A percentile compares a stretch with the other conserved stretches of the same genome.
Conservation (phyloP, 2,329 filamentous ascomycete genomes). For the Colletotrichum higginsianum region DNA sequence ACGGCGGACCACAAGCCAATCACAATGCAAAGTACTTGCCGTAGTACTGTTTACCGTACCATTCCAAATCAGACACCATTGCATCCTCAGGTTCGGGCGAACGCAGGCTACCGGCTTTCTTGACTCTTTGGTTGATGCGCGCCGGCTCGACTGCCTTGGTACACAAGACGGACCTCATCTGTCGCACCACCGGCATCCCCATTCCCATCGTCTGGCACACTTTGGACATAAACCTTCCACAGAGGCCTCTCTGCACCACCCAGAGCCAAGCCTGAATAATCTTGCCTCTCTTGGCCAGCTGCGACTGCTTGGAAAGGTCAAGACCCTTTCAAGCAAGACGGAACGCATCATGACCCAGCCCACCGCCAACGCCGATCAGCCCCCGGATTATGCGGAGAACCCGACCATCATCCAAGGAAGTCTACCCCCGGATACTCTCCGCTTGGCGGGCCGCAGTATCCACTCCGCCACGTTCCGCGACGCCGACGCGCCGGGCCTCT, state of each 20-base stretch:
- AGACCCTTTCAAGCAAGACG: neutral
- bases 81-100: neutral
- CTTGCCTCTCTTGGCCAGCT: neutral
- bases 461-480: conserved; percentile 47
- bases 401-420: conserved; percentile 26
- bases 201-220: neutral
- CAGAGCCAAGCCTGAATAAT: neutral
- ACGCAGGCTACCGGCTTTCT: neutral
- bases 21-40: neutral
- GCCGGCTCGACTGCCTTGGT: neutral
- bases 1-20: neutral
- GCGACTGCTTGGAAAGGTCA: neutral
- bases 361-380: conserved; percentile 9
- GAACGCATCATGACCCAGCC: conserved; percentile 11
- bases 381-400: conserved; percentile 29
- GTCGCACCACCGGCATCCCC: neutral
- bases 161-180: too few species aligned
- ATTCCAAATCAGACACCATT: too few species aligned
- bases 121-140: too few species aligned
- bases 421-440: conserved; percentile 51
- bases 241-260: neutral
- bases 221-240: neutral
- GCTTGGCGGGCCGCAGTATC: conserved; percentile 53
- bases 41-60: neutral
- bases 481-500: conserved; percentile 49